A percentile compares a stretch with the other conserved stretches of the same genome.
These are phyloP conservation scores for Schizothecium vesticola DNA, from an alignment of 495 filamentous ascomycete species.

Conservation along the genomic window DNA sequence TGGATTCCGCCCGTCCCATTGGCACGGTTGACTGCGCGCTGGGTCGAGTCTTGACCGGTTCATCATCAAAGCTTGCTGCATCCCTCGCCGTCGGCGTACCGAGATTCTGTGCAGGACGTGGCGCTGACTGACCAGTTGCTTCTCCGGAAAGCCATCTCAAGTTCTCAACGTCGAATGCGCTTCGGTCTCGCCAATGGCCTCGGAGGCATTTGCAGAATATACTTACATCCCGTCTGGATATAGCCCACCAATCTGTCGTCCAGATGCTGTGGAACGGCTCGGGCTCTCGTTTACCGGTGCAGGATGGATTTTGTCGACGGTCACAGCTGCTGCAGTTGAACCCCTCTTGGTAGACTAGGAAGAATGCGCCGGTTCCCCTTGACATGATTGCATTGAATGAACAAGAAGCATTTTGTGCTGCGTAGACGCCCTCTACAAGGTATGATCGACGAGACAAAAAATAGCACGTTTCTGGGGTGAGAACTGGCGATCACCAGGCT, in stretches of 20 bases:
- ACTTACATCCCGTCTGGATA: background rate
- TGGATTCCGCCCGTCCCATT: constrained; percentile 2
- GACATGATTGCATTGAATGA: background rate
- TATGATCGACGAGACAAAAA: background rate
- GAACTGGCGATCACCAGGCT: background rate
- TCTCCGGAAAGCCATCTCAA: background rate
- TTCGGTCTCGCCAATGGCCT: background rate
- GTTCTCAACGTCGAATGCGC: background rate
- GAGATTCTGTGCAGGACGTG: constrained; percentile 5
- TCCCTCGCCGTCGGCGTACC: background rate
- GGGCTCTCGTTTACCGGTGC: background rate
- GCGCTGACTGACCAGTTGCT: background rate
- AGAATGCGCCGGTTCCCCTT: too few species aligned
- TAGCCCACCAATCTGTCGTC: background rate
- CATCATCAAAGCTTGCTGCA: constrained; percentile 4
- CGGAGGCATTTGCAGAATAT: background rate
- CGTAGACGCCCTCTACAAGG: background rate
- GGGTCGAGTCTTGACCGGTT: background rate
- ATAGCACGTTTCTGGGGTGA: background rate
- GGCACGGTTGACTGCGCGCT: background rate
- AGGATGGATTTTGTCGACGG: too few species aligned
- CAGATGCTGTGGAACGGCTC: background rate
- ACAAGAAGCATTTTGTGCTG: background rate
- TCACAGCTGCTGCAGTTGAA: background rate
- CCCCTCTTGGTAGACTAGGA: background rate